Base-by-base conservation (phyloP, 2,329 filamentous ascomycete species). In the Beauveria sp. region DNA sequence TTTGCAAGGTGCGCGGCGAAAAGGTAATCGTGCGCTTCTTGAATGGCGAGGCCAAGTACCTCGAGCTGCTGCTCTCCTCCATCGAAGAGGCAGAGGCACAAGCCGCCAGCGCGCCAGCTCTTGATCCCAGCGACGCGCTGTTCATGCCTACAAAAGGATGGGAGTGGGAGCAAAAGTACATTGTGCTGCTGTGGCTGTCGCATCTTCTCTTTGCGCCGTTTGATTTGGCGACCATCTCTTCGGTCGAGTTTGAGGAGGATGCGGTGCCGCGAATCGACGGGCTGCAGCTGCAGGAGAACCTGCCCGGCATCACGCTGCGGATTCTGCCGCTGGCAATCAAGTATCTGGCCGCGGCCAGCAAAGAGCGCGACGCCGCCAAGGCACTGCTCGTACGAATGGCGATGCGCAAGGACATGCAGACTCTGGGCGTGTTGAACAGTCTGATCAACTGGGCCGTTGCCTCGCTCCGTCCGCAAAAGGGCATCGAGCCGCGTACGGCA, bases 1-100 rank as follows among this genome's bases (percentile, higher is more conserved):
- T 99, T 63, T 97, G 92, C 80, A 99, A 99, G 75, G 88, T 98
- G 56, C 85, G 95, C 58, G 93, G 95, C 26, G 87, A 95, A 71
- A 98, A 98, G 74, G 88, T 99, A 57, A 88, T 99, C 67, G 86
- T 92, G 58, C 86, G 91, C 47, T 97, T 98, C 70, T 79, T 99
- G 66, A 93, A 90, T 71, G 96, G 95, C 65, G 95, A 98, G 72
- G 88, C 92, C 1, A 88, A 84, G 69, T 88, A 93, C 69, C 82
- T 99, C 16, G 93, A 96, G 71, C 81, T 88, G 1, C 81, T 99
- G 63, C 79, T 97, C 9, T 80, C 82, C 1, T 87, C 88, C 18
- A 84, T 96, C 47, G 91, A 96, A 69, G 79, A 82, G 22, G 75
- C 79, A 1, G 81, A 83, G 66, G 65, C 70, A 59, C 24, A 26